Conservation (phyloP, 768 basidiomycete genomes). For the Lanmaoa rubissima region DNA sequence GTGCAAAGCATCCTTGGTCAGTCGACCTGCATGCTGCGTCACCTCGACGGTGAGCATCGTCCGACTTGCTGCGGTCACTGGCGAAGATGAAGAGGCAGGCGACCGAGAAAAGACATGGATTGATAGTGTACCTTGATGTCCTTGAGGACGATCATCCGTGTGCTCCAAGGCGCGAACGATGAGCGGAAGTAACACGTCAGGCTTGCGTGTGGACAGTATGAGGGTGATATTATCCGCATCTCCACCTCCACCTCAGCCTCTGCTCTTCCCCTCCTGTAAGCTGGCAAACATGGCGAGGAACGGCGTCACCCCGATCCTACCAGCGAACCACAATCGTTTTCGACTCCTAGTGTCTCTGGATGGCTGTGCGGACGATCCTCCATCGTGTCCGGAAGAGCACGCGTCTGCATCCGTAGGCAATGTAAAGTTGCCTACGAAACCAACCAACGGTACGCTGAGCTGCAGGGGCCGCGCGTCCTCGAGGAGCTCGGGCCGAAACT, state of each 20-base stretch:
- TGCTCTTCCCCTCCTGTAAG: not conserved
- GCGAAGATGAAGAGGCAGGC: not conserved
- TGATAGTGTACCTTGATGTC: slow-evolving; percentile 15
- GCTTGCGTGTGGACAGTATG: slow-evolving; percentile 53
- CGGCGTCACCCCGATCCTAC: slow-evolving; percentile 66
- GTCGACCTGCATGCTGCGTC: slow-evolving; percentile 20
- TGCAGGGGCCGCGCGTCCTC: slow-evolving; percentile 38
- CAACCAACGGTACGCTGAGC: slow-evolving; percentile 45
- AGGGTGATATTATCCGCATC: slow-evolving; percentile 41
- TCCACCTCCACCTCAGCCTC: not conserved
- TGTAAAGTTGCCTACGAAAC: slow-evolving; percentile 53
- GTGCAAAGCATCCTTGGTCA: slow-evolving; percentile 9
- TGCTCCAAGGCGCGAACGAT: slow-evolving; percentile 7
- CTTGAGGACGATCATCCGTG: not conserved
- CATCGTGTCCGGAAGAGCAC: not conserved
- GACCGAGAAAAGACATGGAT: slow-evolving; percentile 41
- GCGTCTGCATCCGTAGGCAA: slow-evolving; percentile 22
- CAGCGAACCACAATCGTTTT: slow-evolving; percentile 54
- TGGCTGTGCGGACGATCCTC: not conserved
- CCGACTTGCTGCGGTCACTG: slow-evolving; percentile 9
- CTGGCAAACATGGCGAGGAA: slow-evolving; percentile 55
- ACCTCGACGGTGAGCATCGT: slow-evolving; percentile 12
- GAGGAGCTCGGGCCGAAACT: slow-evolving; percentile 41
- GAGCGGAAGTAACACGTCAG: slow-evolving; percentile 47
- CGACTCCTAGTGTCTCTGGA: not conserved